Evolutionary conservation across 2,329 filamentous ascomycete genomes (phyloP), one percentile per base, ranked within the genome.

Genomic region (Pseudocercospora musae): DNA sequence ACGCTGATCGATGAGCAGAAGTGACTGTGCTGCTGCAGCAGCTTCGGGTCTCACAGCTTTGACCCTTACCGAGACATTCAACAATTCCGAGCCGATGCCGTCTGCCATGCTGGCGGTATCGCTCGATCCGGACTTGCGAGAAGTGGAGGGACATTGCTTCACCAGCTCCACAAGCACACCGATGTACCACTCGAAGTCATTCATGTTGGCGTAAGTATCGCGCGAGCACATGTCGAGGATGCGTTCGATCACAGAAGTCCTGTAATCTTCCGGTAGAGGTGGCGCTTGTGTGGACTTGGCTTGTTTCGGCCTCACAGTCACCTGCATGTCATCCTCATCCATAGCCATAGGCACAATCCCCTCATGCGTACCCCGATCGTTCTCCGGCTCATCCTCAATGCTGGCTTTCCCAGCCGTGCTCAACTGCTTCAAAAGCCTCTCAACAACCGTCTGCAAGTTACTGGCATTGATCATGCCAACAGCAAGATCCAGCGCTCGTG

Each of bases 111-210:
- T 78, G 37, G 74, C 69, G 9, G 60, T 25, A 18, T 67, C 63
- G 25, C 60, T 64, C 11, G 62, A 59, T 9, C 60, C 64, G 33
- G 69, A 69, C 46, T 42, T 61, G 20, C 65, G 58, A 25, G 58
- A 40, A 1, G 65, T 44, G 20, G 62, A 55, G 1, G 80, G 88
- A 81, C 78, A 91, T 83, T 73, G 79, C 49, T 89, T 87, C 44
- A 97, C 87, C 13, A 99, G 84, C 73, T 96, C 92, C 4, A 91
- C 89, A 29, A 99, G 80, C 27, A 96, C 86, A 68, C 95, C 91
- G 68, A 98, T 89, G 75, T 98, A 98, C 95, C 95, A 99, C 69
- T 97, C 94, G 75, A 99, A 99, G 74, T 99, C 94, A 57, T 84
- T 80, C 53, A 99, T 82, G 72, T 92, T 91, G 42, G 85, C 84